Evolutionary conservation across 73 alveolate species (phyloP).

Genomic region (Paramecium biaurelia): DNA sequence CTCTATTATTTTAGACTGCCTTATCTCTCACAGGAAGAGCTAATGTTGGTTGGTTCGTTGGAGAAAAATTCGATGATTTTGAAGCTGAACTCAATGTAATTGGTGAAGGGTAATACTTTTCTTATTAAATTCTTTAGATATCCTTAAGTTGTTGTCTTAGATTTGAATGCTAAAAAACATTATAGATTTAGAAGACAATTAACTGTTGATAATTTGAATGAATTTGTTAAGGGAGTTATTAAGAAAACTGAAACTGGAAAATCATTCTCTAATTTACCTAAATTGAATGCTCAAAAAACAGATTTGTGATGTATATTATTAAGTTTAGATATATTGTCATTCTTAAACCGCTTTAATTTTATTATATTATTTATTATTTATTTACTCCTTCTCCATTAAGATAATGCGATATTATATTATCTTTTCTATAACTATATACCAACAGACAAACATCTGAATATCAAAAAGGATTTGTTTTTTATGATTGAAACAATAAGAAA

Average conservation of each 20-base stretch:
- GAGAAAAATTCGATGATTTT: slow-evolving; percentile 24
- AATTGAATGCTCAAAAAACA: slow-evolving; percentile 20
- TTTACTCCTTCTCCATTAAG: background rate
- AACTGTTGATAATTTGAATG: slow-evolving; percentile 42
- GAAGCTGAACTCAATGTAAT: slow-evolving; percentile 22
- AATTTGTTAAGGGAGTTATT: slow-evolving; percentile 43
- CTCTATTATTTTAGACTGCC: background rate
- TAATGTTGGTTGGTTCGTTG: slow-evolving; percentile 20
- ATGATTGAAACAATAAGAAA: background rate
- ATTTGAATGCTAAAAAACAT: background rate
- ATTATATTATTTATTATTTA: background rate
- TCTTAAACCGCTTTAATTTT: background rate
- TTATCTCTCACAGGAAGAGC: slow-evolving; percentile 33
- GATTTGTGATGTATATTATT: slow-evolving; percentile 28
- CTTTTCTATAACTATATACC: too few relatives aligned
- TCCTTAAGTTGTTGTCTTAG: slow-evolving; percentile 47
- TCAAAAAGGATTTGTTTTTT: too few relatives aligned
- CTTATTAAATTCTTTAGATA: background rate
- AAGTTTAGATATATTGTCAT: background rate
- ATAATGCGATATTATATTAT: background rate
- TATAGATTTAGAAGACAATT: slow-evolving; percentile 35
- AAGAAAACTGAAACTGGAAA: slow-evolving; percentile 39
- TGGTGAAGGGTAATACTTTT: slow-evolving; percentile 16
- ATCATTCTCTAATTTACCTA: slow-evolving; percentile 14
- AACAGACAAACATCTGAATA: background rate